phyloP scores from a whole-genome alignment of 257 asterid genomes.

The Ilex aquifolium region DNA sequence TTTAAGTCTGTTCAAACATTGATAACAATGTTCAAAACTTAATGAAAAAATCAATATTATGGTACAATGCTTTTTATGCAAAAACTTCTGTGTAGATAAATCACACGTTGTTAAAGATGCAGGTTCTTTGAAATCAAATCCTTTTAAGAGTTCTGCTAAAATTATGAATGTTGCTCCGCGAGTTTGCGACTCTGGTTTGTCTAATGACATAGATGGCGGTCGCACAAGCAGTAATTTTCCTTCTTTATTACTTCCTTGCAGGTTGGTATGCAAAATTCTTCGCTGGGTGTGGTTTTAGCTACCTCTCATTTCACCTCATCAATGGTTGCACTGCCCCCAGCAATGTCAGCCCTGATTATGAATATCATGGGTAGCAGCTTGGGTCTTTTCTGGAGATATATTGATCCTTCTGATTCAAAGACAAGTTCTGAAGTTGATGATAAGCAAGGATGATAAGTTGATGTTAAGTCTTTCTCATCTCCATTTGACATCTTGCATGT shows the following conservation, averaged over 20 bases:
- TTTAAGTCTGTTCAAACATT: too few relatives aligned
- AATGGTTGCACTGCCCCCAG: slow-evolving; percentile 75
- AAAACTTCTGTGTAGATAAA: too few relatives aligned
- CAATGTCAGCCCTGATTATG: slow-evolving; percentile 82
- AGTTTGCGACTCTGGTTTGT: background rate
- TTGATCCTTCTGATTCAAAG: slow-evolving; percentile 40
- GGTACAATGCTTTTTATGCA: too few relatives aligned
- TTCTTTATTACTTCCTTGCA: slow-evolving; percentile 18
- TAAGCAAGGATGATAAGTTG: too few relatives aligned
- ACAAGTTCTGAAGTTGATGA: slow-evolving; percentile 5
- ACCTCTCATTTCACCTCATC: slow-evolving; percentile 75
- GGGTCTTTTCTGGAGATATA: slow-evolving; percentile 71
- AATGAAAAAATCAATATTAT: too few relatives aligned
- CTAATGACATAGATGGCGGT: too few relatives aligned
- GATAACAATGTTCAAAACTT: too few relatives aligned
- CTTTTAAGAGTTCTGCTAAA: too few relatives aligned
- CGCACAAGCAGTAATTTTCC: background rate
- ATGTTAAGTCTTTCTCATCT: too few relatives aligned
- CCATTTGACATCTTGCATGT: too few relatives aligned
- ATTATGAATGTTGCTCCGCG: background rate
- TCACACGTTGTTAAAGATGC: too few relatives aligned
- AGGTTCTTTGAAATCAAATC: too few relatives aligned
- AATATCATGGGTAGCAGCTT: slow-evolving; percentile 88
- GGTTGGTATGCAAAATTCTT: slow-evolving; percentile 98
- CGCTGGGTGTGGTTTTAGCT: slow-evolving; percentile 88